Conservation (phyloP, 768 basidiomycete genomes). For the Clavaria fumosa region DNA sequence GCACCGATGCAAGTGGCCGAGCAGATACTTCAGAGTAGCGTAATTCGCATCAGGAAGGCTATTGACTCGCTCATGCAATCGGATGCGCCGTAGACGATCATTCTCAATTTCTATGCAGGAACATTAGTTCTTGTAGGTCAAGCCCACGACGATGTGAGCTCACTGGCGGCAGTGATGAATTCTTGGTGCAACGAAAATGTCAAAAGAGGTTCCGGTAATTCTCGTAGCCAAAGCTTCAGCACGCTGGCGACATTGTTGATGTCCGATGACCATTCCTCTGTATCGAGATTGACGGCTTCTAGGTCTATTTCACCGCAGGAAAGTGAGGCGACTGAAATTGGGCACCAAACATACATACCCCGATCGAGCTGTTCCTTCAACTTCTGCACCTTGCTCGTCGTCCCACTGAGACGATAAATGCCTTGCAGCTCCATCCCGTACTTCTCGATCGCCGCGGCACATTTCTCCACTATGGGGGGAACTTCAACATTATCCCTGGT, state of each 20-base stretch:
- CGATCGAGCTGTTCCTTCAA: constrained; percentile 76
- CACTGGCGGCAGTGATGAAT: constrained; percentile 92
- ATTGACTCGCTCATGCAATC: constrained; percentile 93
- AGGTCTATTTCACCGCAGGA: constrained; percentile 35
- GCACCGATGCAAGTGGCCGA: constrained; percentile 87
- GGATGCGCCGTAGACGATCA: constrained; percentile 87
- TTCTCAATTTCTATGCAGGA: constrained; percentile 64
- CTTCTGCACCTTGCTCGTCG: constrained; percentile 69
- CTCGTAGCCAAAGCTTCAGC: constrained; percentile 91
- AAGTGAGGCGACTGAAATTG: constrained; percentile 5
- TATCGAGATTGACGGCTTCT: constrained; percentile 73
- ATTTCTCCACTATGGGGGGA: constrained; percentile 76
- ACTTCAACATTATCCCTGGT: constrained; percentile 80
- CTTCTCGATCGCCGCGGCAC: constrained; percentile 83
- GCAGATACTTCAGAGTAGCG: constrained; percentile 86
- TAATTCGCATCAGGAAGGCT: constrained; percentile 99
- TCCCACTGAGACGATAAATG: constrained; percentile 89
- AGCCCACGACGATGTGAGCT: constrained; percentile 16
- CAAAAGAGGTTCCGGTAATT: constrained; percentile 86
- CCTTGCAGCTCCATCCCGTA: constrained; percentile 75
- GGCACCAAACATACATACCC: constrained; percentile 29
- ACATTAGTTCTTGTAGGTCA: constrained; percentile 2
- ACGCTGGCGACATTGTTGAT: constrained; percentile 94
- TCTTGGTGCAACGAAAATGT: constrained; percentile 74
- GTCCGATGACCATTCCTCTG: constrained; percentile 83